phyloP scores from a whole-genome alignment of 441 rosid genomes.

The Euphorbia corollata region DNA sequence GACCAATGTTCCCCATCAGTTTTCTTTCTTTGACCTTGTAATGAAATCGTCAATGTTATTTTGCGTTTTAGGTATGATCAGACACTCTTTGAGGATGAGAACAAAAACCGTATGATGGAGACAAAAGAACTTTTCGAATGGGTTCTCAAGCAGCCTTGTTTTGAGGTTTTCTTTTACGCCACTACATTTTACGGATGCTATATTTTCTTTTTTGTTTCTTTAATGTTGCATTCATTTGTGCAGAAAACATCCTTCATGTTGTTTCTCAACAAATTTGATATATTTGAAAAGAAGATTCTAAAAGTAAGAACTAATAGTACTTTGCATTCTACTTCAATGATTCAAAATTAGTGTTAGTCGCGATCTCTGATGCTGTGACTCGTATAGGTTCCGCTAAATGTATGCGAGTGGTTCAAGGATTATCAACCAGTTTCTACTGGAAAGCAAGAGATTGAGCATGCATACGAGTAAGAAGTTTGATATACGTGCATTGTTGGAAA shows the following conservation, averaged over 20 bases:
- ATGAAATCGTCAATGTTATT: neutral
- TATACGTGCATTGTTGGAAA: slow-evolving; percentile 3
- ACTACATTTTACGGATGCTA: neutral
- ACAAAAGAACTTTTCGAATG: slow-evolving; percentile 88
- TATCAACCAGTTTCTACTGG: slow-evolving; percentile 77
- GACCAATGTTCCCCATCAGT: neutral
- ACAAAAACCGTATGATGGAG: slow-evolving; percentile 85
- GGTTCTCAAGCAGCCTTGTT: slow-evolving; percentile 97
- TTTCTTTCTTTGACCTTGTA: neutral
- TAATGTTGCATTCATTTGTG: slow-evolving; percentile 19
- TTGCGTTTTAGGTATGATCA: slow-evolving; percentile 70
- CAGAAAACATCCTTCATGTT: slow-evolving; percentile 98
- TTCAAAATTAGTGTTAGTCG: neutral
- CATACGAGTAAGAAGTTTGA: slow-evolving; percentile 64
- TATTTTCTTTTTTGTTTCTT: neutral
- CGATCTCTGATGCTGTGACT: slow-evolving; percentile 10
- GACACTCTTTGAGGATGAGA: slow-evolving; percentile 84
- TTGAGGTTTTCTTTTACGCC: slow-evolving; percentile 48
- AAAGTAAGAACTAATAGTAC: slow-evolving; percentile 42
- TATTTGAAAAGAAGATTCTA: slow-evolving; percentile 87
- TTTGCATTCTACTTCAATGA: slow-evolving; percentile 1
- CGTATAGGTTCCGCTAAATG: slow-evolving; percentile 66
- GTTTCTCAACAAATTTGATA: slow-evolving; percentile 88
- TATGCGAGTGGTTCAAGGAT: slow-evolving; percentile 87
- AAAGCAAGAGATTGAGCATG: slow-evolving; percentile 87